Evolutionary conservation across 495 filamentous ascomycete genomes (phyloP), one percentile per base, ranked within the genome.

Genomic region (Cercophora newfieldiana): DNA sequence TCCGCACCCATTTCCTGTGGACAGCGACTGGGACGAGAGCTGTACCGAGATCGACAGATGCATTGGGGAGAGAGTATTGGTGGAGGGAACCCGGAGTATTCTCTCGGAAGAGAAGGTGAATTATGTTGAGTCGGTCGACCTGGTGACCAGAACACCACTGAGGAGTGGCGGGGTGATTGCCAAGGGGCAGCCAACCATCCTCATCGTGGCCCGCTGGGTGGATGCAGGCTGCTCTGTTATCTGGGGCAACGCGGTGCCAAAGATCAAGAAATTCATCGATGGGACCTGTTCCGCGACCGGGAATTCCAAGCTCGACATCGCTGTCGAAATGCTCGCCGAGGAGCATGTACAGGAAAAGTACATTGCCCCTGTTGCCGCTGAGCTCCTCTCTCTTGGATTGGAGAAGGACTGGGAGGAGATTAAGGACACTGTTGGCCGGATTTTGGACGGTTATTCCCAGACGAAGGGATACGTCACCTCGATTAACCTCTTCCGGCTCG

Each of bases 151-250:
- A 54, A 54, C 22, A 24, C 51, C 51, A 54, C 51, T 54, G 51
- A 54, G 51, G 25, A 54, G 51, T 25, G 22, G 22, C 51, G n/a
- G n/a, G n/a, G 22, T 54, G 51, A 19, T 54, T 54, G 12, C 51
- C 51, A 3, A 54, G 51, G 51, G 51, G n/a, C 51, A 54, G 51
- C 51, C 51, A 54, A 54, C 51, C 22, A 54, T 54, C 51, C n/a
- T 54, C 51, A 54, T 54, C 22, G 51, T 54, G 51, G 51, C 51
- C 18, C 51, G 51, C 22, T 54, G 51, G 51, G 22, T 25, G 18
- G 51, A 18, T 12, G 37, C 7, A 7, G 51, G 51, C 51, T 54
- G 51, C 51, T 54, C 51, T 25, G 51, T 54, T 54, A 54, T 54
- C 51, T 54, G 51, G 51, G 51, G 51, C 22, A 19, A 25, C n/a